These are phyloP conservation scores for Suhomyces emberorum DNA, from an alignment of 805 yeast species.

Conservation along the genomic window DNA sequence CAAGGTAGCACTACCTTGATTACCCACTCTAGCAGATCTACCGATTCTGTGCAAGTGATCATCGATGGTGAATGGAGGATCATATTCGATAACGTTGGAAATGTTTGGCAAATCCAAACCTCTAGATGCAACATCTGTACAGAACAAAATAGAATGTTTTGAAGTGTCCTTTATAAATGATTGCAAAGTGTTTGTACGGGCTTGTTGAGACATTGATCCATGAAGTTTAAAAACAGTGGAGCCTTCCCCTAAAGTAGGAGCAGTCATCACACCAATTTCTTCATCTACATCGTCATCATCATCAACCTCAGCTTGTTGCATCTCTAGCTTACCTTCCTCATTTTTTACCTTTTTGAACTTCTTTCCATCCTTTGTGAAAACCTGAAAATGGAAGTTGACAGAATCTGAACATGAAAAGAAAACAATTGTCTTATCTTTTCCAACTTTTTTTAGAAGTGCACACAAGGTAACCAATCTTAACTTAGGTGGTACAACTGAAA, in stretches of 20 bases:
- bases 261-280: constrained; percentile 44
- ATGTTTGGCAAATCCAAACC: constrained; percentile 91
- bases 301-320: constrained; percentile 8
- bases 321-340: constrained; percentile 21
- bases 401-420: constrained; percentile 94
- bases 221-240: constrained; percentile 66
- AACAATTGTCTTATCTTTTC: constrained; percentile 57
- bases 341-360: constrained; percentile 30
- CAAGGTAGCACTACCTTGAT: constrained; percentile 69
- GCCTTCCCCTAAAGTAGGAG: constrained; percentile 48
- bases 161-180: constrained; percentile 48
- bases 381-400: constrained; percentile 88
- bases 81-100: constrained; percentile 83
- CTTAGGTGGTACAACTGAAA: constrained; percentile 88
- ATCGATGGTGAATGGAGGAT: constrained; percentile 90
- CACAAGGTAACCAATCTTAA: constrained; percentile 79
- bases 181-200: constrained; percentile 72
- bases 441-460: constrained; percentile 54
- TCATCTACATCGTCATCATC: constrained; percentile 22
- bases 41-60: constrained; percentile 97
- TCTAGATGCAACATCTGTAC: constrained; percentile 98
- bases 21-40: constrained; percentile 97
- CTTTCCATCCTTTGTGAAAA: constrained; percentile 60
- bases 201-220: constrained; percentile 85
- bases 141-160: constrained; percentile 67